Base-by-base conservation (phyloP, 2,329 filamentous ascomycete species). In the Botryosphaeria dothidea region DNA sequence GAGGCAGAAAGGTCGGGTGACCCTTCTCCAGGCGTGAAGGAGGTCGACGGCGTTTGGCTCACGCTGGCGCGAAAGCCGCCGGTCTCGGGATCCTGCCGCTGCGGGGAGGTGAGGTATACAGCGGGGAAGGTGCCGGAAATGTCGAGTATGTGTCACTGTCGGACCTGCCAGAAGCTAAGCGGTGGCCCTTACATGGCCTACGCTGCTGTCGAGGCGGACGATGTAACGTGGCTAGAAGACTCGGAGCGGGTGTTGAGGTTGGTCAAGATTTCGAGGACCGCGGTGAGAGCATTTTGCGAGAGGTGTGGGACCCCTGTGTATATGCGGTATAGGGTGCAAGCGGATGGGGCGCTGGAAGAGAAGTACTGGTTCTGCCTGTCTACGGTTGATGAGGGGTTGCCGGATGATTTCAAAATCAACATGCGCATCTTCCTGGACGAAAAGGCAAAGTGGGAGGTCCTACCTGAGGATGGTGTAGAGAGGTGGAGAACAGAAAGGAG, bases 381-480 rank as follows among this genome's bases (percentile, higher is more conserved):
- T 3, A 79, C 79, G 1, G 73, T 85, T 45, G 77, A 83, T 67
- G 72, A 79, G 23, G 60, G 46, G 2, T n/a, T 52, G 9, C 17
- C 60, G 67, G 73, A 74, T 23, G 78, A 74, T 25, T 68, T 80
- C 19, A 75, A 71, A 51, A 74, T 73, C 5, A 68, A 67, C 48
- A 56, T 71, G 64, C 81, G 84, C 72, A 82, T 84, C 13, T 85
- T 80, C 65, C 64, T 83, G 4, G 71, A 73, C 36, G 80, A 82
- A 67, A 63, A 52, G 48, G 29, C 60, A 17, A 23, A 48, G 2
- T 63, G 60, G 60, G 60, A 63, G 4, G 25, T 27, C 3, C 3
- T 63, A 19, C 60, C 60, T 6, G 46, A 51, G 1, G 60, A 63
- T 17, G 60, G 60, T 23, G 60, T 48, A 5, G 46, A 43, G 36